Conservation (phyloP, 2,329 filamentous ascomycete genomes). For the Arthrinium phaeospermum region DNA sequence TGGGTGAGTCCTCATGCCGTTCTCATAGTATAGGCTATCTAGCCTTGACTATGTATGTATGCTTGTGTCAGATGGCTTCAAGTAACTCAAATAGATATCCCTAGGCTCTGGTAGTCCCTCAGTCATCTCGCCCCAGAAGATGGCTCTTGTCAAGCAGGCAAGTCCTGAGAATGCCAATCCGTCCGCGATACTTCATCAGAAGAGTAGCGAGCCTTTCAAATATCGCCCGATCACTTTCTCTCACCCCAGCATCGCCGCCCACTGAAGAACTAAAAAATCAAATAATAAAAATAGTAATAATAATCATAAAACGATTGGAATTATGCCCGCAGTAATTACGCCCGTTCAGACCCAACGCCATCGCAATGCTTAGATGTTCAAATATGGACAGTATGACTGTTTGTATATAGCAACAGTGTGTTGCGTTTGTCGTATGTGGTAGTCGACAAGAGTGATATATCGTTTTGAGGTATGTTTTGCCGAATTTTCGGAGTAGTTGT, state of each 20-base stretch:
- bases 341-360: constrained; percentile 2
- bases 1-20: background rate
- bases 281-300: background rate
- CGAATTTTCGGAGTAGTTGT: background rate
- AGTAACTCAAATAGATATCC: background rate
- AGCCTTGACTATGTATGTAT: background rate
- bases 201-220: background rate
- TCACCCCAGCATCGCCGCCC: background rate
- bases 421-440: background rate
- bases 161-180: background rate
- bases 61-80: background rate
- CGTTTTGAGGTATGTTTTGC: background rate
- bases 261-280: background rate
- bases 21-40: background rate
- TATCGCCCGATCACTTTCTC: background rate
- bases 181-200: background rate
- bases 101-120: background rate
- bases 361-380: constrained; percentile 12
- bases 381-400: background rate
- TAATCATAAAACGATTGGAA: background rate
- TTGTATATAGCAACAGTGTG: background rate
- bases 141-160: background rate
- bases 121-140: background rate
- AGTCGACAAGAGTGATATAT: background rate
- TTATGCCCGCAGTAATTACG: background rate